Percentiles rank a stretch among this genome's conserved stretches.
Evolutionary conservation across 1,139 yeast genomes (phyloP).

Genomic region (Yamadazyma oceani): DNA sequence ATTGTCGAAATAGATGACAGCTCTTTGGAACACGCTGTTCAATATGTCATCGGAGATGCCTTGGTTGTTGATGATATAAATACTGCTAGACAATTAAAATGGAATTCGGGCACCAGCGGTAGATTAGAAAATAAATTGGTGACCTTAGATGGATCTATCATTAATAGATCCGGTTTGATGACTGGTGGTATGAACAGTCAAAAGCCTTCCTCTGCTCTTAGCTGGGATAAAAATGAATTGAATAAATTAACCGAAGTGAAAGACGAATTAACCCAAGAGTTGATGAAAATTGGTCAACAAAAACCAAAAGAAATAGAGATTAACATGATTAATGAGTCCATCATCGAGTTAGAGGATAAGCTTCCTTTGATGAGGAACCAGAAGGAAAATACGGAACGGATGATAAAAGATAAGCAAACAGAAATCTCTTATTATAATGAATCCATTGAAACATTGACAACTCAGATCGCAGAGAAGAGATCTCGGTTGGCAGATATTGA

Average conservation of each 20-base stretch:
- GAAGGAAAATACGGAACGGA: constrained; percentile 49
- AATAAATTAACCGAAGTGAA: constrained; percentile 56
- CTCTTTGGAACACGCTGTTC: constrained; percentile 70
- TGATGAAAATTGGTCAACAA: constrained; percentile 48
- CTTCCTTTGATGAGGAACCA: constrained; percentile 54
- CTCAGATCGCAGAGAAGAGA: constrained; percentile 20
- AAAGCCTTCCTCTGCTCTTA: constrained; percentile 29
- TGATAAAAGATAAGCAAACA: constrained; percentile 49
- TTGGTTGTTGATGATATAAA: constrained; percentile 74
- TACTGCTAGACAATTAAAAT: constrained; percentile 70
- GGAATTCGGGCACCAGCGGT: constrained; percentile 42
- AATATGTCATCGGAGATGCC: constrained; percentile 78
- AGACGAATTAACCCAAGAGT: constrained; percentile 56
- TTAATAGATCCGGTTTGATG: constrained; percentile 86
- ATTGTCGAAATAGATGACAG: constrained; percentile 68
- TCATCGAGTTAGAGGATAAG: constrained; percentile 54
- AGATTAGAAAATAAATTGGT: constrained; percentile 68
- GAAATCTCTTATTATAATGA: constrained; percentile 56
- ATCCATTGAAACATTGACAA: constrained; percentile 19
- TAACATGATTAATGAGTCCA: constrained; percentile 55
- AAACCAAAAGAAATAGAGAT: constrained; percentile 60
- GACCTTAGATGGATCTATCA: constrained; percentile 79
- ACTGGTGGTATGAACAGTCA: constrained; percentile 73
- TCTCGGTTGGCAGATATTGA: constrained; percentile 30
- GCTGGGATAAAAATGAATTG: constrained; percentile 79